phyloP scores from a whole-genome alignment of 1,284 basidiomycete genomes.

The Sporisorium iseilematis-ciliati region DNA sequence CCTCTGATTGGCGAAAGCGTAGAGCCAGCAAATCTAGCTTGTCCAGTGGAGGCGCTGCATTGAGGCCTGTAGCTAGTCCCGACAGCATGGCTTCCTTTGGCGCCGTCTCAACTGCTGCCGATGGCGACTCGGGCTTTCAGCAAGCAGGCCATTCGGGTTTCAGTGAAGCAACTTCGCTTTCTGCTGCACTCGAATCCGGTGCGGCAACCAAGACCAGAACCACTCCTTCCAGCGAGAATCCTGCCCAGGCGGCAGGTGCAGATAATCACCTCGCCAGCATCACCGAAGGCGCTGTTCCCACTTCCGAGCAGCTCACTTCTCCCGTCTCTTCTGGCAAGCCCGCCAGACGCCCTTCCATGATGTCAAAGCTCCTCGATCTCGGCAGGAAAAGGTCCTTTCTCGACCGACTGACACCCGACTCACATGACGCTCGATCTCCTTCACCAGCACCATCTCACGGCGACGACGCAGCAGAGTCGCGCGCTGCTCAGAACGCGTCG shows the following conservation, averaged over 20 bases:
- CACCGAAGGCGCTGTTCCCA: slow-evolving; percentile 31
- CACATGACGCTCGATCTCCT: slow-evolving; percentile 13
- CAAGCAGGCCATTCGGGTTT: slow-evolving; percentile 17
- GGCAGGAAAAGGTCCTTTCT: slow-evolving; percentile 44
- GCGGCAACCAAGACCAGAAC: not conserved
- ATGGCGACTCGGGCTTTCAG: slow-evolving; percentile 23
- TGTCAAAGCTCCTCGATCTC: slow-evolving; percentile 47
- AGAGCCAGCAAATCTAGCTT: slow-evolving; percentile 30
- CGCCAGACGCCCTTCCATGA: slow-evolving; percentile 42
- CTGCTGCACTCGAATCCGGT: slow-evolving; percentile 4
- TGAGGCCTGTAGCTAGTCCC: slow-evolving; percentile 26
- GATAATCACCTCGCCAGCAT: slow-evolving; percentile 33
- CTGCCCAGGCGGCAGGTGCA: slow-evolving; percentile 5
- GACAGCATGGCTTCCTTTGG: slow-evolving; percentile 36
- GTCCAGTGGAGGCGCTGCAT: slow-evolving; percentile 20
- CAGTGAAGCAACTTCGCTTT: slow-evolving; percentile 7
- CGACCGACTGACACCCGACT: slow-evolving; percentile 25
- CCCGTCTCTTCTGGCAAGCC: slow-evolving; percentile 15
- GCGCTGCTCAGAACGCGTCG: slow-evolving; percentile 3
- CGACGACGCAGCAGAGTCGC: slow-evolving; percentile 11
- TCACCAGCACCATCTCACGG: slow-evolving; percentile 18
- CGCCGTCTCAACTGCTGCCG: slow-evolving; percentile 14
- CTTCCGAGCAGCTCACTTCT: slow-evolving; percentile 20
- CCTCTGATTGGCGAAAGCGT: slow-evolving; percentile 32
- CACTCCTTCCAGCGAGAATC: slow-evolving; percentile 12